Evolutionary conservation across 345 rosid genomes (phyloP).

Genomic region (Eucalyptus curtisii): DNA sequence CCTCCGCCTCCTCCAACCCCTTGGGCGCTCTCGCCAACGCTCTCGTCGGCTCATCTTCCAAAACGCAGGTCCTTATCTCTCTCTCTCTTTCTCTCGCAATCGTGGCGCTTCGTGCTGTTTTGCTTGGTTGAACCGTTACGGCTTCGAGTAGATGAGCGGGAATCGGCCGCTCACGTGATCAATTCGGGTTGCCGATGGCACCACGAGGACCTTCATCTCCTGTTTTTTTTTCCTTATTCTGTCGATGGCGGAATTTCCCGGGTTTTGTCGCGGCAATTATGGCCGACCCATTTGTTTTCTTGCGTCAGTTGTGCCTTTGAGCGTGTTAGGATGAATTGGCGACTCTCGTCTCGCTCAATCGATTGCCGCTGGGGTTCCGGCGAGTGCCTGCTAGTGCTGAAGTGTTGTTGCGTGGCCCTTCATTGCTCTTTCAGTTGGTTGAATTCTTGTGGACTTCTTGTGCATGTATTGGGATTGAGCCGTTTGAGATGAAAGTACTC

Average conservation of each 20-base stretch:
- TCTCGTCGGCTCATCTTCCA: constrained; percentile 82
- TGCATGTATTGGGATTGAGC: not conserved
- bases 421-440: not conserved
- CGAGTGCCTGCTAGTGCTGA: not conserved
- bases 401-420: not conserved
- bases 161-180: not conserved
- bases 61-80: constrained; percentile 49
- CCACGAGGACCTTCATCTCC: not conserved
- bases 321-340: not conserved
- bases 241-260: not conserved
- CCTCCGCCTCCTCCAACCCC: constrained; percentile 88
- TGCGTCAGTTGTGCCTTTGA: not conserved
- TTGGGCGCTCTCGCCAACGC: constrained; percentile 91
- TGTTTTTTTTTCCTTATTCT: not conserved
- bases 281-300: not conserved
- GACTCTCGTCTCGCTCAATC: not conserved
- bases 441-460: not conserved
- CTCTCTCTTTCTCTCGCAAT: not conserved
- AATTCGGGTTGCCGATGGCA: not conserved
- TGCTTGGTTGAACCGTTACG: not conserved
- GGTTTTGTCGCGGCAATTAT: not conserved
- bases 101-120: not conserved
- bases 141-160: not conserved
- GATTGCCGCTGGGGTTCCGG: not conserved
- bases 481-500: not conserved